Percentiles rank a stretch among this genome's conserved stretches.
These are phyloP conservation scores for Lasiodiplodia gonubiensis DNA, from an alignment of 2,329 filamentous ascomycete genomes.

Conservation along the genomic window DNA sequence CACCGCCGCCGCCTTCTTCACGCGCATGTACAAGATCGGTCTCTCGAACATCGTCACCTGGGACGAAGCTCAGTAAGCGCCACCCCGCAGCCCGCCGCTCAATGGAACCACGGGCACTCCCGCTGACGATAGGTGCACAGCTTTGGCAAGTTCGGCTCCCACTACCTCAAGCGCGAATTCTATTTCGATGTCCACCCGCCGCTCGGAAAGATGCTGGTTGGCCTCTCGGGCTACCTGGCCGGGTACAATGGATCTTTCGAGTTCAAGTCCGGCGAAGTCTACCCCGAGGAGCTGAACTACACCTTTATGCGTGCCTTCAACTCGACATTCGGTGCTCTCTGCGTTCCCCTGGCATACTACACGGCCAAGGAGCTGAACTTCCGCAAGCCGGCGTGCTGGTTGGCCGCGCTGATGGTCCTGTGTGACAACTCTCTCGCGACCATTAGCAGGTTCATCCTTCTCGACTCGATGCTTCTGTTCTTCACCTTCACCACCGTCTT, in stretches of 20 bases:
- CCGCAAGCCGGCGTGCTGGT: conserved; percentile 85
- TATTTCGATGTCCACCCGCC: conserved; percentile 98
- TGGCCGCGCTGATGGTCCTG: conserved; percentile 94
- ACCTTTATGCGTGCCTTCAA: conserved; percentile 99
- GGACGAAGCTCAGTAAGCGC: conserved; percentile 74
- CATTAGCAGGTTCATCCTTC: conserved; percentile 95
- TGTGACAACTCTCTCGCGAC: conserved; percentile 99
- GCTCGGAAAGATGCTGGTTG: conserved; percentile 97
- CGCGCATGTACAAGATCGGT: conserved; percentile 71
- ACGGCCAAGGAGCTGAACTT: conserved; percentile 92
- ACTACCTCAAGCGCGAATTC: conserved; percentile 99
- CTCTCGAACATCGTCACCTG: conserved; percentile 74
- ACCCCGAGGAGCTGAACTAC: conserved; percentile 92
- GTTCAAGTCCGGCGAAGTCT: conserved; percentile 97
- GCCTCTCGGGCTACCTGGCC: conserved; percentile 91
- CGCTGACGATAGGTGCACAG: conserved; percentile 52
- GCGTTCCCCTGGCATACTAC: conserved; percentile 92
- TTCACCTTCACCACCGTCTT: conserved; percentile 98
- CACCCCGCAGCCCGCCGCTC: conserved; percentile 21
- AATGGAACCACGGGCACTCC: neutral
- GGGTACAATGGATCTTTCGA: conserved; percentile 99
- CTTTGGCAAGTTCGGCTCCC: conserved; percentile 97
- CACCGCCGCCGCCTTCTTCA: conserved; percentile 68
- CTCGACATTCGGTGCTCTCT: conserved; percentile 89
- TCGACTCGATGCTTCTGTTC: conserved; percentile 98